Base-by-base conservation (phyloP, 306 rosid genomes). In the Castanea crenata region DNA sequence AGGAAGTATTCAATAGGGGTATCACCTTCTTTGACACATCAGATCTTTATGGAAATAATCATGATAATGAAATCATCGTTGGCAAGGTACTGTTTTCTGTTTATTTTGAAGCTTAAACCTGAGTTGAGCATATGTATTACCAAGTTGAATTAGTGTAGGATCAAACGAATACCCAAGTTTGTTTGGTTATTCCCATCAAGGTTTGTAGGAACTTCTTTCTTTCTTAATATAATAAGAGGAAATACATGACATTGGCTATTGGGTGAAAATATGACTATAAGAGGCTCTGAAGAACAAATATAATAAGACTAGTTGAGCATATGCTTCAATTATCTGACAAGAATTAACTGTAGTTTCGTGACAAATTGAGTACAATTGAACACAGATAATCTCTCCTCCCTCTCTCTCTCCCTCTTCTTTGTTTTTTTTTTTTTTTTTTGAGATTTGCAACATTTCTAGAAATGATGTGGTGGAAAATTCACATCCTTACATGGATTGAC, bases 11-110 rank as follows among this genome's bases (percentile, higher is more conserved):
- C 81, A 49, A 81, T 4, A 89, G 75, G 80, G 97, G 97, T 5
- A 79, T 90, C 57, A 89, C 97, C 69, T 93, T 91, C 74, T 93
- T 87, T 68, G 93, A 90, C 79, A 88, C 95, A 69, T 85, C 95
- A 41, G 89, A 91, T 80, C 31, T 78, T 46, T 89, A 91, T 41
- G 98, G 97, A 35, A 19, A 77, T 12, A 72, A 86, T 72, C 87
- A 85, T 82, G 84, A 90, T 65, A 93, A 93, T 31, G 95, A 93
- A 79, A 73, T 90, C 81, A 80, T 91, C 93, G 76, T 91, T 75
- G 97, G 92, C 63, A 87, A 88, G 93, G 94, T 92, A 80, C 16
- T 76, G 19, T 25, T 77, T 10, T 52, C 34, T 21, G 7, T 65
- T 12, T 25, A 20, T 25, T 65, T 32, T 31, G 7, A 29, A 35